phyloP scores from a whole-genome alignment of 1,284 basidiomycete genomes.

The Leccinum pachyderme region DNA sequence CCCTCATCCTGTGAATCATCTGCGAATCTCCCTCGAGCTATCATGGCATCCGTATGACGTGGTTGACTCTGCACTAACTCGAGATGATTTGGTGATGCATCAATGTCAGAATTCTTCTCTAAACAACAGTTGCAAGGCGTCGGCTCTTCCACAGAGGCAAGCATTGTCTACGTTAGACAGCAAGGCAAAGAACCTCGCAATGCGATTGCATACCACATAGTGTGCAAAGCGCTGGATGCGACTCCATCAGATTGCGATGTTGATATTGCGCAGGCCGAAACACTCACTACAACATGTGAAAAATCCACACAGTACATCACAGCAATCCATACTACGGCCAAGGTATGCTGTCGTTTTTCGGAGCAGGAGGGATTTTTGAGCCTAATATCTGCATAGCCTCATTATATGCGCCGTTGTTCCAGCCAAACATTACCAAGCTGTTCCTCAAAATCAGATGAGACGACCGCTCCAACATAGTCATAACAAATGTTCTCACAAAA shows the following conservation, averaged over 20 bases:
- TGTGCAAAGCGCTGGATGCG: conserved; percentile 16
- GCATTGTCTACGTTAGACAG: conserved; percentile 1
- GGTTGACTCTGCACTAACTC: conserved; percentile 20
- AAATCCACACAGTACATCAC: conserved; percentile 24
- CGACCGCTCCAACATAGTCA: too few relatives aligned
- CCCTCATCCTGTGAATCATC: conserved; percentile 5
- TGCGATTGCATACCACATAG: conserved; percentile 12
- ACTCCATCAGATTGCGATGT: conserved; percentile 6
- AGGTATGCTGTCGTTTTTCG: not conserved
- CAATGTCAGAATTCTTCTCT: conserved; percentile 4
- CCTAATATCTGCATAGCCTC: too few relatives aligned
- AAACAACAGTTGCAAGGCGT: conserved; percentile 18
- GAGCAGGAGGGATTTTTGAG: not conserved
- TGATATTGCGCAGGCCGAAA: not conserved
- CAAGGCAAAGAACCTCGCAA: not conserved
- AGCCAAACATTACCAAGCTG: too few relatives aligned
- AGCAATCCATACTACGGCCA: conserved; percentile 22
- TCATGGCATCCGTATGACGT: conserved; percentile 13
- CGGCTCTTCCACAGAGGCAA: conserved; percentile 12
- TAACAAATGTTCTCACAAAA: too few relatives aligned
- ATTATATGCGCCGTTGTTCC: too few relatives aligned
- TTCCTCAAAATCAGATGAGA: too few relatives aligned
- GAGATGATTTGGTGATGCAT: not conserved
- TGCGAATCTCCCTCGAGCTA: conserved; percentile 7
- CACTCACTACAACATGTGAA: conserved; percentile 26